Conservation (phyloP, 352 stramenopile species). For the Pythium biforme region DNA sequence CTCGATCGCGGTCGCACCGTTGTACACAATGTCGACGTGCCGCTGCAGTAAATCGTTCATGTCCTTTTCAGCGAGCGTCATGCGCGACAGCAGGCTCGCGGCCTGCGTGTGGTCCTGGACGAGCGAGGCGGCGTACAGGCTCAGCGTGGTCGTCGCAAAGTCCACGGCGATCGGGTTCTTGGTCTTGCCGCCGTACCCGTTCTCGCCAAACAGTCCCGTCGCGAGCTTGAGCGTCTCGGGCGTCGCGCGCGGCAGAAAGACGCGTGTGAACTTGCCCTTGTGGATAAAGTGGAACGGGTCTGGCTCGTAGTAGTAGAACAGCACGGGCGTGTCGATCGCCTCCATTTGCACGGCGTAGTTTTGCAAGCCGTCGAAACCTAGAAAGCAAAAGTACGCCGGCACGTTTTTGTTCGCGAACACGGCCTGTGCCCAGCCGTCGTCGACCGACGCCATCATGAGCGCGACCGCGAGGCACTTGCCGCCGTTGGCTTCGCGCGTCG, state of each 20-base stretch:
- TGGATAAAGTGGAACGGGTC: slow-evolving; percentile 40
- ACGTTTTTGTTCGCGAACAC: slow-evolving; percentile 39
- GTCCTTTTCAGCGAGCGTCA: slow-evolving; percentile 27
- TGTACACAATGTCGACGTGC: slow-evolving; percentile 25
- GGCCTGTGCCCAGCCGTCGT: slow-evolving; percentile 34
- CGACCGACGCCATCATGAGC: slow-evolving; percentile 34
- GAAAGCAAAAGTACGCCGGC: slow-evolving; percentile 47
- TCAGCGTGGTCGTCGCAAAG: slow-evolving; percentile 29
- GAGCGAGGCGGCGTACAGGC: slow-evolving; percentile 28
- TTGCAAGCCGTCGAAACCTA: slow-evolving; percentile 7
- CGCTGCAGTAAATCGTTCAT: slow-evolving; percentile 27
- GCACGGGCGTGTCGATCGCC: slow-evolving; percentile 18
- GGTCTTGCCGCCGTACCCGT: slow-evolving; percentile 40
- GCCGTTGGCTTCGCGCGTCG: slow-evolving; percentile 21
- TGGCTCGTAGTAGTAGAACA: slow-evolving; percentile 57
- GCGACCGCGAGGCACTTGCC: slow-evolving; percentile 38
- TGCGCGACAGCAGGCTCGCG: slow-evolving; percentile 25
- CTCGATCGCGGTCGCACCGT: background rate
- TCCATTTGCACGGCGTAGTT: slow-evolving; percentile 23
- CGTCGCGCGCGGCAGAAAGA: slow-evolving; percentile 34
- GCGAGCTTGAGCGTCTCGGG: slow-evolving; percentile 16
- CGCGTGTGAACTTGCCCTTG: slow-evolving; percentile 31
- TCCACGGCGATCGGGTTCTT: slow-evolving; percentile 45
- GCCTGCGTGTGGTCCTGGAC: slow-evolving; percentile 23
- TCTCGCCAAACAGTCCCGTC: slow-evolving; percentile 35